A percentile compares a stretch with the other conserved stretches of the same genome.
Conservation (phyloP, 306 rosid species). For the Psophocarpus tetragonolobus region DNA sequence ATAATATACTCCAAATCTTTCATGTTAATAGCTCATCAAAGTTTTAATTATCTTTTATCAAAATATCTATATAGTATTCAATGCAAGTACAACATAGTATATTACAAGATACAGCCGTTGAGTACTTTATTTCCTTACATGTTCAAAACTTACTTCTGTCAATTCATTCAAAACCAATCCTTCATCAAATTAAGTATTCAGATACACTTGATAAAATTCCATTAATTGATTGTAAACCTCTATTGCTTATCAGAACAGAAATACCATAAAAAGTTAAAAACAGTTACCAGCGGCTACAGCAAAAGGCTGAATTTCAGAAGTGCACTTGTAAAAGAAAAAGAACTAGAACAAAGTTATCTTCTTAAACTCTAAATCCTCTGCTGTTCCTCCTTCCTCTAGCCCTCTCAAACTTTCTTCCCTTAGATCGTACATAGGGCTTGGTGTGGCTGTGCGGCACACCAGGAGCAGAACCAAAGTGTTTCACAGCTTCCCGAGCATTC, state of each 20-base stretch:
- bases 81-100: no score
- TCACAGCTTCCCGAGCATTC: conserved; percentile 81
- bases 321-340: not conserved
- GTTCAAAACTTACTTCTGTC: no score
- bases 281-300: not conserved
- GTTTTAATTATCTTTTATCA: no score
- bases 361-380: conserved; percentile 66
- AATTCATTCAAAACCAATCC: no score
- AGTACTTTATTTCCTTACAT: no score
- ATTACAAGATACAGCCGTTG: no score
- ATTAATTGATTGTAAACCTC: no score
- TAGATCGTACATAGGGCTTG: conserved; percentile 71
- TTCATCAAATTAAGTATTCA: no score
- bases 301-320: not conserved
- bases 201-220: no score
- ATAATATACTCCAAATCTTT: no score
- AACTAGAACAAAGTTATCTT: not conserved
- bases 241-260: not conserved
- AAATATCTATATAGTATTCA: no score
- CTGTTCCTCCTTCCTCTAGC: conserved; percentile 85
- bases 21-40: no score
- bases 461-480: conserved; percentile 87
- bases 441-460: conserved; percentile 90
- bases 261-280: conserved; percentile 18
- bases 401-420: conserved; percentile 80